Evolutionary conservation across 768 basidiomycete genomes (phyloP), one percentile per base, ranked within the genome.

Genomic region (Suillus subluteus): DNA sequence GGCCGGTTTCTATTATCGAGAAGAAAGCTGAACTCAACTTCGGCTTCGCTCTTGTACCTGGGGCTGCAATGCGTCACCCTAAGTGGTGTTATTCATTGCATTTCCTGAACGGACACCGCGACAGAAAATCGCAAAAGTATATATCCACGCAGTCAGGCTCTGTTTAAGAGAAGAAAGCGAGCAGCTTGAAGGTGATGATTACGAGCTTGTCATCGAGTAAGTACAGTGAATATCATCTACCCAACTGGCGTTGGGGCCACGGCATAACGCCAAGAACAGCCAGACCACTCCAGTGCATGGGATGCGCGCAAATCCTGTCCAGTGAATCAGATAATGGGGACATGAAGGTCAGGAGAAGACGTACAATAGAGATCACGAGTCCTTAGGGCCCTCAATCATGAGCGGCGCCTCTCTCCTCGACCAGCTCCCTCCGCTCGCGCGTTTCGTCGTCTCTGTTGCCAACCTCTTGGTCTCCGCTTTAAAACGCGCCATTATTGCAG

Each of bases 401-500:
- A 54, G 43, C 23, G 71, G 67, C 13, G 40, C 32, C 21, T 55
- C 9, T 35, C 13, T 56, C 11, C 11, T 50, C 50, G 50, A 41
- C 65, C 65, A 66, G 23, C 26, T 62, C 32, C 67, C 65, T 43
- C 67, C 62, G 50, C 44, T 55, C 9, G 54, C 38, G 12, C n/a
- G 35, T 54, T 67, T 67, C 38, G 55, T 38, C 46, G 52, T 52
- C 32, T 44, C 35, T 40, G 41, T 50, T 59, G 32, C 40, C 58
- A 63, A 13, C 63, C 62, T 65, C 68, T 67, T 75, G 8, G 68
- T 54, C 35, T 68, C 66, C 13, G 67, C 70, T 50, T 48, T 76
- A 35, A 69, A 76, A 54, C 67, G 70, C 58, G 76, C 69, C 58
- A 70, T 48, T 63, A 77, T 79, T 30, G 71, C 65, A 41, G 77